Base-by-base conservation (phyloP, 768 basidiomycete genomes). In the Boletus huronensis region DNA sequence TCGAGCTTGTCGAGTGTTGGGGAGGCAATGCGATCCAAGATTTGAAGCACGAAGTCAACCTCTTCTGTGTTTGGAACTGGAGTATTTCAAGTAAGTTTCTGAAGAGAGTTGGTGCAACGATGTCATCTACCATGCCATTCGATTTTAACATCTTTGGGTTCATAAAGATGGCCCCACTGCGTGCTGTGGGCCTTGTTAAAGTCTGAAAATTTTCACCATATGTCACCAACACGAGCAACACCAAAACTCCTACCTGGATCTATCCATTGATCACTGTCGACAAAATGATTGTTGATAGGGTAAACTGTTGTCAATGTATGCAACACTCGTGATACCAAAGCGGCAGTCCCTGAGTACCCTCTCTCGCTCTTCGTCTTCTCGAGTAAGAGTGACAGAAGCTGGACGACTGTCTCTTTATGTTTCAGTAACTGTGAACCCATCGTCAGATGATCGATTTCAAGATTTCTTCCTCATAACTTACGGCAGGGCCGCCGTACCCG, bases 281-380 rank as follows among this genome's bases (percentile, higher is more conserved):
- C 82, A 57, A 92, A 92, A 16, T 88, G 82, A 45, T 82, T 82
- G 57, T 94, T 90, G 53, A 82, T 64, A 14, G 90, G 85, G 68
- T 93, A 95, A 34, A 87, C 79, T 2, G 85, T 80, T 11, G 84
- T 85, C 39, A 96, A 65, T 1, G 90, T 88, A 62, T 84, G 81
- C 50, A 98, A 71, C 17, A 90, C 76, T 23, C 90, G 82, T 23
- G 85, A 82, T 47, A 96, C 77, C 48, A 98, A 70, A 39, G 88
- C 82, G 2, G 89, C 92, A 10, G 87, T 85, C 48, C 87, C 83
- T 29, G 82, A 84, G 68, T 91, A 98, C 10, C 93, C 92, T 54
- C 93, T 83, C 74, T 98, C 94, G 59, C 84, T 88, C 73, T 88
- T 88, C 7, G 90, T 88, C 64, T 85, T 88, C 39, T 92, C 87